Evolutionary conservation across 129 eudicot genomes (phyloP), one percentile per base, ranked within the genome.

Genomic region (Flaveria sonorensis): DNA sequence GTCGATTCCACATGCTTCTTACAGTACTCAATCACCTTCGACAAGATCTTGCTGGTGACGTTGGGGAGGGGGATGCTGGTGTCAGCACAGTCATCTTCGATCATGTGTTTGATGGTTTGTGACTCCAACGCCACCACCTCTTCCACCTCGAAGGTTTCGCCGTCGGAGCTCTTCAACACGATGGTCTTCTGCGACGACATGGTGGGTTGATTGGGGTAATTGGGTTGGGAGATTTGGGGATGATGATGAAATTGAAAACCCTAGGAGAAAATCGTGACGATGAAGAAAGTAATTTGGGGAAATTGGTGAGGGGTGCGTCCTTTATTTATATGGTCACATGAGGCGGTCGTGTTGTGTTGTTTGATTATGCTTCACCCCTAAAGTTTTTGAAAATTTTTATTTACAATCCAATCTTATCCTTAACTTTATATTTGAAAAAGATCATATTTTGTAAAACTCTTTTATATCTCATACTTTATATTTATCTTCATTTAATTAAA

Each of bases 21-120:
- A 51, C 98, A 92, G 83, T 90, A 92, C 90, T 92, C 94, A n/a
- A 92, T 85, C 13, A 92, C 96, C 84, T 90, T 92, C 0, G 96
- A 85, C 7, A 92, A 82, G 87, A 90, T 87, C 82, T 90, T 83
- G 55, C 92, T 79, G 5, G 87, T 85, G 46, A 92, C 94, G 70
- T 88, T 88, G 3, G 96, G 94, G 9, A 92, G 85, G 14, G 98
- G 96, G 61, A 90, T 88, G 40, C 65, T 59, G 28, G 81, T 79
- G 53, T 85, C 81, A 42, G 90, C 93, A 56, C 90, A 86, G 42
- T 85, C 85, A 28, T 90, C 98, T 72, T 90, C 94, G 28, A 92
- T 88, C 90, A 93, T 82, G 51, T 90, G 89, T 75, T 90, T 93
- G 42, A 93, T 88, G 1, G 96, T 90, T 52, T 86, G 88, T 0